A percentile compares a stretch with the other conserved stretches of the same genome.
These are phyloP conservation scores for Fraxinus xanthoxyloides DNA, from an alignment of 305 asterid genomes.

Conservation along the genomic window DNA sequence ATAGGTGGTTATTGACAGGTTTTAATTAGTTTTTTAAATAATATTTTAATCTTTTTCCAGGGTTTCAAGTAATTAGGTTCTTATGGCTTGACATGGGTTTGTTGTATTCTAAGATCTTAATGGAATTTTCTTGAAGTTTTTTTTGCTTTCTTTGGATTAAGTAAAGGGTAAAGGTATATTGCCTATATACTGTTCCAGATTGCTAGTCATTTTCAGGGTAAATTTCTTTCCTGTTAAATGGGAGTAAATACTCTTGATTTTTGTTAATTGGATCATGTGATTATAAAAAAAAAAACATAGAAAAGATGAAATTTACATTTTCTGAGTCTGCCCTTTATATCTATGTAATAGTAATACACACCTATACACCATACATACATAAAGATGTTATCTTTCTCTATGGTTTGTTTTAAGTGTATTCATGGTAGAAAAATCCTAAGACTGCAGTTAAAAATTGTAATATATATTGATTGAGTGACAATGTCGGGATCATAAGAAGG, in stretches of 20 bases:
- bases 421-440: not conserved
- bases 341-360: not conserved
- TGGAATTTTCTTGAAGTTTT: not conserved
- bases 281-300: not conserved
- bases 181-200: not conserved
- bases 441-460: not conserved
- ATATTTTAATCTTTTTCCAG: not conserved
- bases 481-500: not conserved
- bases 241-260: not conserved
- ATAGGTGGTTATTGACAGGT: not conserved
- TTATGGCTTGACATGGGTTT: not conserved
- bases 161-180: not conserved
- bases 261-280: not conserved
- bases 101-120: not conserved
- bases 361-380: not conserved
- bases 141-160: not conserved
- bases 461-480: not conserved
- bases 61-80: not conserved
- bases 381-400: not conserved
- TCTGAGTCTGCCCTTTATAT: not conserved
- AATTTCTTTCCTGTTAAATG: not conserved
- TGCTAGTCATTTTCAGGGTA: not conserved
- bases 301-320: not conserved
- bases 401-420: not conserved
- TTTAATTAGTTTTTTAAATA: not conserved